These are phyloP conservation scores for Agastache rugosa DNA, from an alignment of 257 asterid species.

Conservation along the genomic window DNA sequence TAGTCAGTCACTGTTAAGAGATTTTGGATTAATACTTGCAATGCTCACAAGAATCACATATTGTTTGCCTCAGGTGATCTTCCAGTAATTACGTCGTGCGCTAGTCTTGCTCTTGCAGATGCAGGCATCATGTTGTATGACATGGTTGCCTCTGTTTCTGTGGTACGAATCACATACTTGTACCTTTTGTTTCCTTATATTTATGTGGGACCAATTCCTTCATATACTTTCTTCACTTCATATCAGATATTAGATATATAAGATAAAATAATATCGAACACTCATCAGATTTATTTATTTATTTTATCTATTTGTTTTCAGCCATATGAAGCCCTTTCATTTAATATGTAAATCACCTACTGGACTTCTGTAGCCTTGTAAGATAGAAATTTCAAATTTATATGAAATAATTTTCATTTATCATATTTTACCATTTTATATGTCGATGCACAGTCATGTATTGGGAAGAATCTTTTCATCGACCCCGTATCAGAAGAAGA, in stretches of 20 bases:
- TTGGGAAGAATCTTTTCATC: slow-evolving; percentile 79
- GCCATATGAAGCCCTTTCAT: too few species aligned
- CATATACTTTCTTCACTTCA: background rate
- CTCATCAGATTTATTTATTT: slow-evolving; percentile 1
- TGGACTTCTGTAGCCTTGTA: too few species aligned
- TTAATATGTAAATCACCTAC: too few species aligned
- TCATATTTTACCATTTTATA: slow-evolving; percentile 8
- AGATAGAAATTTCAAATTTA: too few species aligned
- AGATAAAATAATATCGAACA: background rate
- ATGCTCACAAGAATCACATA: slow-evolving; percentile 24
- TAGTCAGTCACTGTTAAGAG: background rate
- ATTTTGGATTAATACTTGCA: background rate
- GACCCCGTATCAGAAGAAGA: slow-evolving; percentile 93
- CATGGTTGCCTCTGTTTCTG: slow-evolving; percentile 88
- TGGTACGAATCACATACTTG: slow-evolving; percentile 63
- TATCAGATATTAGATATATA: slow-evolving; percentile 20
- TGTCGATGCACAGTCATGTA: slow-evolving; percentile 58
- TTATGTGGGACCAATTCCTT: slow-evolving; percentile 21
- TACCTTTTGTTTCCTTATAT: slow-evolving; percentile 21
- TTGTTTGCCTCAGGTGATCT: slow-evolving; percentile 72
- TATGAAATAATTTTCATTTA: background rate
- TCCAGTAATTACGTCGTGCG: slow-evolving; percentile 90
- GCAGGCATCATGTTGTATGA: slow-evolving; percentile 95
- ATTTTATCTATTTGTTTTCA: too few species aligned
- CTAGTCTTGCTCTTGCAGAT: slow-evolving; percentile 98